phyloP scores from a whole-genome alignment of 208 protist genomes.

The Trypanosoma cruzi region DNA sequence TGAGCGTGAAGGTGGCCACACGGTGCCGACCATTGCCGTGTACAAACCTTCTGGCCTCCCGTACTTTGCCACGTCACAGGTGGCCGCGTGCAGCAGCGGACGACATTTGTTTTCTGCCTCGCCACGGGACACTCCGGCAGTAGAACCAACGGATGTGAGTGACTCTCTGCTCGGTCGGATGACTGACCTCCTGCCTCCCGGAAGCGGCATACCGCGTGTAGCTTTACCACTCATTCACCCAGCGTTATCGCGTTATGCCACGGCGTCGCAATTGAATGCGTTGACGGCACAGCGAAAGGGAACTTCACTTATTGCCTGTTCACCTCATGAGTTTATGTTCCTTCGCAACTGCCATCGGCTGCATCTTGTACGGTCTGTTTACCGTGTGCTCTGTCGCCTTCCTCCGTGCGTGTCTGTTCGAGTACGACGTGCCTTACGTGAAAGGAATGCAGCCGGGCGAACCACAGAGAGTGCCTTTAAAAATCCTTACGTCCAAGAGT shows the following conservation, averaged over 20 bases:
- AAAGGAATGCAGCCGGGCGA: background rate
- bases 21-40: constrained; percentile 26
- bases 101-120: constrained; percentile 15
- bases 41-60: constrained; percentile 74
- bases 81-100: constrained; percentile 20
- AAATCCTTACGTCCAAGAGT: constrained; percentile 46
- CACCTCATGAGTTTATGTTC: constrained; percentile 48
- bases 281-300: constrained; percentile 60
- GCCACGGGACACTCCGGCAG: background rate
- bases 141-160: constrained; percentile 38
- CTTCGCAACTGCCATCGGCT: constrained; percentile 64
- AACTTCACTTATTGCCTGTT: constrained; percentile 43
- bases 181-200: constrained; percentile 44
- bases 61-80: constrained; percentile 56
- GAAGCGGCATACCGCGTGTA: constrained; percentile 25
- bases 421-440: constrained; percentile 8
- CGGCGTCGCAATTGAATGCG: constrained; percentile 42
- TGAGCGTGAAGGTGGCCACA: background rate
- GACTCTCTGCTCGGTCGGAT: constrained; percentile 58
- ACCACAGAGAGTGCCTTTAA: constrained; percentile 13
- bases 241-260: constrained; percentile 16
- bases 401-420: constrained; percentile 44
- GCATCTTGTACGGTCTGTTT: constrained; percentile 55
- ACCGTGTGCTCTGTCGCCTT: constrained; percentile 69
- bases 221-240: constrained; percentile 36